A percentile compares a stretch with the other conserved stretches of the same genome.
Conservation (phyloP, 2,329 filamentous ascomycete genomes). For the Penicillium olsonii region DNA sequence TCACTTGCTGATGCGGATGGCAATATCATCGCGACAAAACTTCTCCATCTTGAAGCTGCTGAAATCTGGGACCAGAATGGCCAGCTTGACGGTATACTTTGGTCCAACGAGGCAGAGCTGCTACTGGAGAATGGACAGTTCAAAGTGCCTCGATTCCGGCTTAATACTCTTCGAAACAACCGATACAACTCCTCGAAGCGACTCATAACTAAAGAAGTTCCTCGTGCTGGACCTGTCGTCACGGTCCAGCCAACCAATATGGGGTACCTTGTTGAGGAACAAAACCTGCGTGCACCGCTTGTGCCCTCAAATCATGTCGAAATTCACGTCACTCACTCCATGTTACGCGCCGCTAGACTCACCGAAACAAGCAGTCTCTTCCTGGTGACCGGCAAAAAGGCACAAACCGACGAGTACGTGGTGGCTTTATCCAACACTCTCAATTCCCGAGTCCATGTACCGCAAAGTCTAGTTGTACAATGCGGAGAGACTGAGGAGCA, state of each 20-base stretch:
- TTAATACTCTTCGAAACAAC: conserved; percentile 18
- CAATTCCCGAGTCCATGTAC: conserved; percentile 14
- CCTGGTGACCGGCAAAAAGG: conserved; percentile 14
- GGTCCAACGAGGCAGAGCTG: conserved; percentile 33
- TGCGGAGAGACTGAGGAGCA: conserved; percentile 8
- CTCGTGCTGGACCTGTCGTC: conserved; percentile 4
- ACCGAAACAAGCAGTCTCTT: conserved; percentile 11
- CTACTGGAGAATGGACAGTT: conserved; percentile 24
- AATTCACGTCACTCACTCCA: conserved; percentile 12
- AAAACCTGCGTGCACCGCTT: background rate
- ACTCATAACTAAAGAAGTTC: conserved; percentile 17
- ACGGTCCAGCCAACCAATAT: conserved; percentile 4
- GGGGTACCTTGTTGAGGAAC: conserved; percentile 16
- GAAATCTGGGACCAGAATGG: conserved; percentile 19
- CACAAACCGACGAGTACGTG: conserved; percentile 2
- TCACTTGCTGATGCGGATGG: conserved; percentile 3
- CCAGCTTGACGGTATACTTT: conserved; percentile 20
- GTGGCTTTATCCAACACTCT: conserved; percentile 13
- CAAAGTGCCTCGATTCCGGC: conserved; percentile 32
- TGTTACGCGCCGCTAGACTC: conserved; percentile 17
- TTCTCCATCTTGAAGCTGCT: conserved; percentile 18
- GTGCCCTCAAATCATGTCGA: background rate
- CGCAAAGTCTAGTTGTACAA: background rate
- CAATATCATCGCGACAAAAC: conserved; percentile 9
- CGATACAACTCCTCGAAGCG: conserved; percentile 27